phyloP scores from a whole-genome alignment of 805 yeast species.

The Yarrowia deformans region DNA sequence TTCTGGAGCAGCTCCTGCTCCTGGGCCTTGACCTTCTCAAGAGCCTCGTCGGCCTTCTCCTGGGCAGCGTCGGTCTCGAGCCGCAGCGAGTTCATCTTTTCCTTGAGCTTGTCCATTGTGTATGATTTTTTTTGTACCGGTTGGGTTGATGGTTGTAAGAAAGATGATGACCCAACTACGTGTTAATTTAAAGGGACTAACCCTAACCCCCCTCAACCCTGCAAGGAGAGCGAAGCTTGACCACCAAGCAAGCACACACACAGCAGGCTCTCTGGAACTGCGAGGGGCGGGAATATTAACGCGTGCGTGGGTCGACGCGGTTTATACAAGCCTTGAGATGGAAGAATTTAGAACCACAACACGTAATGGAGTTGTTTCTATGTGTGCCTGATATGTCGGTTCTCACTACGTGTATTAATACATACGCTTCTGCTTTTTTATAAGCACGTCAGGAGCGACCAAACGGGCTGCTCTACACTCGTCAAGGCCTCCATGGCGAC shows the following conservation, averaged over 20 bases:
- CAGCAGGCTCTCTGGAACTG: neutral
- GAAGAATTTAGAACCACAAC: neutral
- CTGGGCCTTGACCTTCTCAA: slow-evolving; percentile 79
- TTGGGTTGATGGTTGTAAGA: slow-evolving; percentile 32
- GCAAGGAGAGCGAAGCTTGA: slow-evolving; percentile 28
- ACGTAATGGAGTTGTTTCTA: neutral
- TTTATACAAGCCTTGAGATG: neutral
- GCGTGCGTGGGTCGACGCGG: neutral
- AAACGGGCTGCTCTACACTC: neutral
- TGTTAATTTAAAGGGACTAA: slow-evolving; percentile 35
- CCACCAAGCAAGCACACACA: neutral
- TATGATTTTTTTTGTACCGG: neutral
- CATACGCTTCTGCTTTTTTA: no score
- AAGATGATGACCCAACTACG: slow-evolving; percentile 38
- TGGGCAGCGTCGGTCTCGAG: slow-evolving; percentile 97
- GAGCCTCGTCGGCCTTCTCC: slow-evolving; percentile 90
- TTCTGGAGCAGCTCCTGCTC: slow-evolving; percentile 92
- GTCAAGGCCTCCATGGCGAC: slow-evolving; percentile 1
- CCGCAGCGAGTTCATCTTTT: slow-evolving; percentile 84
- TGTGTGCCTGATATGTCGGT: neutral
- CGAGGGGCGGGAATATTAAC: slow-evolving; percentile 20
- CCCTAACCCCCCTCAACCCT: slow-evolving; percentile 26
- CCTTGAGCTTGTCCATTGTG: slow-evolving; percentile 60
- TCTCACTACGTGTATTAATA: no score
- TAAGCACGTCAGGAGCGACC: neutral